phyloP scores from a whole-genome alignment of 192 early-diverging fungal species.

The Spinellus fusiger region DNA sequence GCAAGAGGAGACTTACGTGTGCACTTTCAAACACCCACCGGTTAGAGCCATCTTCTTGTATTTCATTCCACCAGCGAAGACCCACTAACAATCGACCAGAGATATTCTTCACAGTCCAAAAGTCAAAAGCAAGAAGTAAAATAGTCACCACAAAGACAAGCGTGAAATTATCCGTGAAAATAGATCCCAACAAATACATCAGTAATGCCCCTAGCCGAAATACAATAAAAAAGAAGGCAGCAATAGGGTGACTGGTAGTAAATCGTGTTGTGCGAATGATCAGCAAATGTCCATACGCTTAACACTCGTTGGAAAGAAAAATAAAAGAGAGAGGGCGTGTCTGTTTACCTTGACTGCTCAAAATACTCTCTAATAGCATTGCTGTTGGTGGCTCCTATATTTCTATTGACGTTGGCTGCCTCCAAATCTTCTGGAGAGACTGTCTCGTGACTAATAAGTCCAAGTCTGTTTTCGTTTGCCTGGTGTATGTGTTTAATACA shows the following conservation, averaged over 20 bases:
- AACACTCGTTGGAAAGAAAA: neutral
- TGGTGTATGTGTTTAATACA: too few relatives aligned
- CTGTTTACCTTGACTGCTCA: slow-evolving; percentile 29
- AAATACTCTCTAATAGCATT: slow-evolving; percentile 26
- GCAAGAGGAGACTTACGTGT: slow-evolving; percentile 48
- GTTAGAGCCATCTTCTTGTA: slow-evolving; percentile 90
- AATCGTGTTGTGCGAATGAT: too few relatives aligned
- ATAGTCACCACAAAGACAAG: slow-evolving; percentile 89
- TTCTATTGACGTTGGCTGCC: neutral
- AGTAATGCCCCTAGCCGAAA: slow-evolving; percentile 82
- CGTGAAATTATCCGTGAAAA: slow-evolving; percentile 82
- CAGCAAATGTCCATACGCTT: neutral
- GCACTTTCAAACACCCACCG: slow-evolving; percentile 96
- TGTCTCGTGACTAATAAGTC: neutral
- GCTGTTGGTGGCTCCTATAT: neutral
- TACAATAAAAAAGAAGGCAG: slow-evolving; percentile 82
- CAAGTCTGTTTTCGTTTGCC: neutral
- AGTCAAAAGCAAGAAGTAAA: slow-evolving; percentile 91
- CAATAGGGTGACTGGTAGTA: slow-evolving; percentile 92
- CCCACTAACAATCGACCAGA: slow-evolving; percentile 94
- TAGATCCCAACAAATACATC: slow-evolving; percentile 79
- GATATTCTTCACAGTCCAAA: slow-evolving; percentile 99
- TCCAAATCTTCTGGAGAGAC: slow-evolving; percentile 3
- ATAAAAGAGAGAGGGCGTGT: neutral
- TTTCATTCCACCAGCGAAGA: slow-evolving; percentile 99